Evolutionary conservation across 495 filamentous ascomycete genomes (phyloP).

Genomic region (Podospora pseudoanserina): DNA sequence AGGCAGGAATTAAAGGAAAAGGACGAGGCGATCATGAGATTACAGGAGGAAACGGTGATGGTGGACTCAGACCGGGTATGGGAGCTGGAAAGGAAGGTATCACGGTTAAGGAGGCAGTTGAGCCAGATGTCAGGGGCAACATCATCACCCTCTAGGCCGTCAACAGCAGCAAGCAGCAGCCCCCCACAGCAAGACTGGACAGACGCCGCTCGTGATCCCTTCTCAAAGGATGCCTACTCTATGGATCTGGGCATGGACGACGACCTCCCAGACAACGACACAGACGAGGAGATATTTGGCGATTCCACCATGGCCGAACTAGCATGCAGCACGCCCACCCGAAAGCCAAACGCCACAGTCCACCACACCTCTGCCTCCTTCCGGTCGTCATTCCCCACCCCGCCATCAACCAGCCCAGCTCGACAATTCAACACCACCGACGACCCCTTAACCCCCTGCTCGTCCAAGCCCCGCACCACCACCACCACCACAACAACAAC

Average conservation of each 20-base stretch:
- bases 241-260: constrained; percentile 34
- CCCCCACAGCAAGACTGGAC: constrained; percentile 41
- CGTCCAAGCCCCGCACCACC: constrained; percentile 17
- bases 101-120: constrained; percentile 31
- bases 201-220: constrained; percentile 41
- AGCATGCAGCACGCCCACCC: constrained; percentile 42
- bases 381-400: constrained; percentile 46
- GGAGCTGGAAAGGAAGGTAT: constrained; percentile 43
- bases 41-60: constrained; percentile 49
- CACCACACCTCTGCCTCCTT: constrained; percentile 4
- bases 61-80: constrained; percentile 41
- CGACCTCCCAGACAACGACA: constrained; percentile 29
- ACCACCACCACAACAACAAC: constrained; percentile 32
- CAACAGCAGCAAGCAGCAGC: constrained; percentile 8
- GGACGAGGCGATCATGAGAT: constrained; percentile 45
- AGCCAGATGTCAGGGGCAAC: constrained; percentile 18
- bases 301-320: constrained; percentile 39
- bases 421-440: neutral
- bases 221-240: constrained; percentile 31
- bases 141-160: neutral
- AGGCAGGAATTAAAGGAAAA: constrained; percentile 51
- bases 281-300: constrained; percentile 34
- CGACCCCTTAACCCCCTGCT: constrained; percentile 39
- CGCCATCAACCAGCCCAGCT: constrained; percentile 46
- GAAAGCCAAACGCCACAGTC: constrained; percentile 6